Conservation (phyloP, 2,329 filamentous ascomycete species). For the Nemania diffusa region DNA sequence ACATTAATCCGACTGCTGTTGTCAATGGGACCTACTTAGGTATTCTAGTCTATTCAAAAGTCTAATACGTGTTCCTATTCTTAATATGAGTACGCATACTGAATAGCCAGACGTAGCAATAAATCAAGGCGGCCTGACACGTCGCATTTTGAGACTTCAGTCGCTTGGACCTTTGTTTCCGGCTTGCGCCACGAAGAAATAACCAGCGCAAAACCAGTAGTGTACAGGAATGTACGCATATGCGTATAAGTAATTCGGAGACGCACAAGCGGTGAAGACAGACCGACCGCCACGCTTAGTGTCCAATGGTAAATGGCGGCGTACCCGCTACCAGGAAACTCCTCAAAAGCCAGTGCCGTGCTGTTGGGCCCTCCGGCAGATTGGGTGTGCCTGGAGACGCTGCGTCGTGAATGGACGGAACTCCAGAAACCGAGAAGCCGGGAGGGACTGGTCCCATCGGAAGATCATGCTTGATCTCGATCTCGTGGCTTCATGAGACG, state of each 20-base stretch:
- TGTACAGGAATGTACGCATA: too few species aligned
- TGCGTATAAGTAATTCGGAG: not conserved
- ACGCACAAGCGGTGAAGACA: conserved; percentile 29
- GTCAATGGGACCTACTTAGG: not conserved
- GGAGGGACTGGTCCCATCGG: conserved; percentile 18
- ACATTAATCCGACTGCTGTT: not conserved
- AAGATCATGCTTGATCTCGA: conserved; percentile 18
- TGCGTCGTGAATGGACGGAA: conserved; percentile 23
- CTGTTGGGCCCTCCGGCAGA: conserved; percentile 31
- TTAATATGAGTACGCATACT: not conserved
- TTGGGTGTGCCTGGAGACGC: conserved; percentile 16
- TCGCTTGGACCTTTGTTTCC: not conserved
- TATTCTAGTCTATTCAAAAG: not conserved
- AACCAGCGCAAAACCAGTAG: not conserved
- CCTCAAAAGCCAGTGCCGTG: conserved; percentile 24
- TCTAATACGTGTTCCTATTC: conserved; percentile 26
- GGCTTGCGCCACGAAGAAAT: conserved; percentile 1
- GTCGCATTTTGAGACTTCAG: conserved; percentile 19
- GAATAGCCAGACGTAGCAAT: not conserved
- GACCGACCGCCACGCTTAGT: conserved; percentile 1
- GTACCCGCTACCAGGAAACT: conserved; percentile 19
- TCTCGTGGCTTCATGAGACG: conserved; percentile 24
- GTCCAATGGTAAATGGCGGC: conserved; percentile 4
- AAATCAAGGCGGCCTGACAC: conserved; percentile 13
- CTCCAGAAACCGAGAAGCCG: not conserved